Evolutionary conservation across 768 basidiomycete genomes (phyloP).

Genomic region (Stropharia rugosoannulata): DNA sequence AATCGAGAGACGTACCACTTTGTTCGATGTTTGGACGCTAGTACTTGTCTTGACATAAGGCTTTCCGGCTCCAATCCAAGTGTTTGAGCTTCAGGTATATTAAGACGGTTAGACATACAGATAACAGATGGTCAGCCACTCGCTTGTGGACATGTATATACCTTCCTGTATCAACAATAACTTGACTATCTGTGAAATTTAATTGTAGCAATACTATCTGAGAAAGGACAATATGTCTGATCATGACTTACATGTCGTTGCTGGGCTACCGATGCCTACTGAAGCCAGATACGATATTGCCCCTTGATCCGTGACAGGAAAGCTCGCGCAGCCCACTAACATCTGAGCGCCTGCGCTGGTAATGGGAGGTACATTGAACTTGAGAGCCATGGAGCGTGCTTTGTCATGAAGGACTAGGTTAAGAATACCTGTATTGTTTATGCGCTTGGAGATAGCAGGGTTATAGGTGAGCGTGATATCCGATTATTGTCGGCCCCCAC

Average conservation of each 20-base stretch:
- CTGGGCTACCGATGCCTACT: constrained; percentile 51
- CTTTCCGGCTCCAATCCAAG: constrained; percentile 59
- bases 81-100: constrained; percentile 49
- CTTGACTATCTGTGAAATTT: neutral
- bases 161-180: constrained; percentile 54
- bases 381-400: constrained; percentile 9
- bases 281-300: constrained; percentile 40
- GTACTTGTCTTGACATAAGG: constrained; percentile 46
- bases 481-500: neutral
- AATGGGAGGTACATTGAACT: neutral
- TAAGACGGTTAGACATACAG: constrained; percentile 1
- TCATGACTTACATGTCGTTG: constrained; percentile 43
- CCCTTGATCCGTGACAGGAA: constrained; percentile 10
- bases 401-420: constrained; percentile 16
- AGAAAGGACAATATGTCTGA: neutral
- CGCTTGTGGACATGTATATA: neutral
- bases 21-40: constrained; percentile 41
- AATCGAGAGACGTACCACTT: constrained; percentile 33
- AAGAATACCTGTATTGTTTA: constrained; percentile 16
- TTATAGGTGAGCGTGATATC: constrained; percentile 3
- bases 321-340: constrained; percentile 30
- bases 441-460: constrained; percentile 7
- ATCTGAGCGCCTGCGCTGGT: constrained; percentile 11
- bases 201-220: neutral
- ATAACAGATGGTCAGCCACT: neutral